These are phyloP conservation scores for Fusarium miscanthi DNA, from an alignment of 2,329 filamentous ascomycete species.

Conservation along the genomic window DNA sequence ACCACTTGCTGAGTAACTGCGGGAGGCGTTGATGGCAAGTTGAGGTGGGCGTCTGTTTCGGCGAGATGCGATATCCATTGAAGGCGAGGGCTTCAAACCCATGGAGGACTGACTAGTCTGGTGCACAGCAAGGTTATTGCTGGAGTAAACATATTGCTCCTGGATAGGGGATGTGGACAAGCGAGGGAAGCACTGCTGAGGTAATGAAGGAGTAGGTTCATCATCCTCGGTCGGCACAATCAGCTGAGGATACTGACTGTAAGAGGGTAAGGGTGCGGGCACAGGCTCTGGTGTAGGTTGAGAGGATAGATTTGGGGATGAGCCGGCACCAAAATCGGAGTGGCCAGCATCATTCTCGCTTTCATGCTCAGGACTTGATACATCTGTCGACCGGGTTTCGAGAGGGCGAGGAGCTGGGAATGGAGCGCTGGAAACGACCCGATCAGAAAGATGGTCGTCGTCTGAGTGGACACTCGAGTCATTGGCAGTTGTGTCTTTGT, in stretches of 20 bases:
- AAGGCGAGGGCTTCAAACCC: slow-evolving; percentile 60
- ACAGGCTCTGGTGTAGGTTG: slow-evolving; percentile 37
- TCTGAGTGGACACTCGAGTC: slow-evolving; percentile 44
- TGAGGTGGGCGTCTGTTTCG: slow-evolving; percentile 59
- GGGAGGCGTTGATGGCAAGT: slow-evolving; percentile 59
- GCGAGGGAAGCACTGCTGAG: slow-evolving; percentile 40
- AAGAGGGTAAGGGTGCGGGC: slow-evolving; percentile 24
- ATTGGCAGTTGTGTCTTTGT: slow-evolving; percentile 49
- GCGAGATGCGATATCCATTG: slow-evolving; percentile 65
- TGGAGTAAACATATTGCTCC: slow-evolving; percentile 36
- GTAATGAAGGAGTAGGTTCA: slow-evolving; percentile 38
- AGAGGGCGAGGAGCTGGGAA: slow-evolving; percentile 49
- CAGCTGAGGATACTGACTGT: slow-evolving; percentile 41
- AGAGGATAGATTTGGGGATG: slow-evolving; percentile 36
- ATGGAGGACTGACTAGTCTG: slow-evolving; percentile 38
- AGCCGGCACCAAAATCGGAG: slow-evolving; percentile 41
- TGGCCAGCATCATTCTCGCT: slow-evolving; percentile 46
- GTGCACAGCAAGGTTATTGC: slow-evolving; percentile 28
- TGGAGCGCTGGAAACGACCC: slow-evolving; percentile 56
- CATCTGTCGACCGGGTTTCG: slow-evolving; percentile 11
- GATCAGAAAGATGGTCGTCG: slow-evolving; percentile 49
- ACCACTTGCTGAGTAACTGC: slow-evolving; percentile 55
- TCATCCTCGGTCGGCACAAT: slow-evolving; percentile 39
- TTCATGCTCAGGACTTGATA: slow-evolving; percentile 39
- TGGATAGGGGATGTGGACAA: slow-evolving; percentile 33